Evolutionary conservation across 2,329 filamentous ascomycete species (phyloP).

Genomic region (Fusarium ramigenum): DNA sequence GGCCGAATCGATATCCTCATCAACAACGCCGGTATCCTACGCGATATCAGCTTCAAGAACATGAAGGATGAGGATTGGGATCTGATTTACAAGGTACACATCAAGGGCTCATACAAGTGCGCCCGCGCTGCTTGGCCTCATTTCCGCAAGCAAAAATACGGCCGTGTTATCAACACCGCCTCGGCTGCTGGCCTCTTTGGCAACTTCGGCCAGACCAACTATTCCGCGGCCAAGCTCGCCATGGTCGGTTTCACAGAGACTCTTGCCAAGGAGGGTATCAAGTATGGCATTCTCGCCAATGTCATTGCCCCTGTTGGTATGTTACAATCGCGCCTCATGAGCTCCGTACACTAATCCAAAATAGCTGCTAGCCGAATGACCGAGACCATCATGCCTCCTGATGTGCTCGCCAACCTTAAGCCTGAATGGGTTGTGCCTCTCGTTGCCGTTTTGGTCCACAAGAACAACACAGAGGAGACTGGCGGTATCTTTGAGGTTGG

Average conservation of each 20-base stretch:
- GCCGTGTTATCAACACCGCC: constrained; percentile 93
- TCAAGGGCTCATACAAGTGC: constrained; percentile 95
- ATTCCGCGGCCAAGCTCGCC: constrained; percentile 94
- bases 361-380: constrained; percentile 93
- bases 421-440: constrained; percentile 96
- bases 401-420: constrained; percentile 84
- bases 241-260: constrained; percentile 98
- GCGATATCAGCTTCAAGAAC: constrained; percentile 98
- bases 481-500: constrained; percentile 94
- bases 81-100: constrained; percentile 89
- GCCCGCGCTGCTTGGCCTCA: constrained; percentile 94
- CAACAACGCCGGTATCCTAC: constrained; percentile 97
- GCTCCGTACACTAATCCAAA: constrained; percentile 19
- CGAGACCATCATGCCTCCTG: constrained; percentile 93
- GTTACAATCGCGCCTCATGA: constrained; percentile 14
- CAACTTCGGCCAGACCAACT: constrained; percentile 95
- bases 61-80: constrained; percentile 99
- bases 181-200: constrained; percentile 97
- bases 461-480: constrained; percentile 82
- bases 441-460: constrained; percentile 88
- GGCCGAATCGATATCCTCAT: constrained; percentile 93
- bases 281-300: constrained; percentile 98
- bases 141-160: constrained; percentile 99
- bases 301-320: constrained; percentile 86
- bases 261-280: constrained; percentile 93